These are phyloP conservation scores for Chaetomiaceae sp. DNA, from an alignment of 2,329 filamentous ascomycete species.

Conservation along the genomic window DNA sequence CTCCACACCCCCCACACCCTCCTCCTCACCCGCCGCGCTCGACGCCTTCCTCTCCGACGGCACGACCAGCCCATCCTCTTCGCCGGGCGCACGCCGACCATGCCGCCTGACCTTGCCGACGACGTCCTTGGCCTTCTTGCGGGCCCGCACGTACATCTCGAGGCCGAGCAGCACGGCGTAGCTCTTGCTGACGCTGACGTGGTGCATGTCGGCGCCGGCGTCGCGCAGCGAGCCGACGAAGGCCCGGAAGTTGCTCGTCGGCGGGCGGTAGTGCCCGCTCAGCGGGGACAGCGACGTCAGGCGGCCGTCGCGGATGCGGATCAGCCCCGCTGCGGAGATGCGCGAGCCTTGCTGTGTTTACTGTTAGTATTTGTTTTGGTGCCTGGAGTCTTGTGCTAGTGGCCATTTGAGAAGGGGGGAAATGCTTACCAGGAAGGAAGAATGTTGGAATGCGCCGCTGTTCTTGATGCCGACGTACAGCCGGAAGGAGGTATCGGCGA, in stretches of 20 bases:
- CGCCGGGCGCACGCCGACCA: background rate
- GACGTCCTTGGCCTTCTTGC: constrained; percentile 16
- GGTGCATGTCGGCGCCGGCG: constrained; percentile 70
- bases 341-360: constrained; percentile 57
- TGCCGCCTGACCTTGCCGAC: constrained; percentile 12
- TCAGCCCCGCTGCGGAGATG: constrained; percentile 75
- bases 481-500: constrained; percentile 76
- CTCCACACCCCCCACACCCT: too few relatives aligned
- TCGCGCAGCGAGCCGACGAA: constrained; percentile 70
- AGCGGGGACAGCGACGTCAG: constrained; percentile 65
- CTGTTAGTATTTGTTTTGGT: too few relatives aligned
- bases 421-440: constrained; percentile 58
- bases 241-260: constrained; percentile 73
- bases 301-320: constrained; percentile 77
- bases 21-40: background rate
- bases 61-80: background rate
- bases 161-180: constrained; percentile 79
- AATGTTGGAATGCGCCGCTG: constrained; percentile 83
- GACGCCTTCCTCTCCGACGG: background rate
- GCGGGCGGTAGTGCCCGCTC: constrained; percentile 79
- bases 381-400: too few relatives aligned
- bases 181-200: constrained; percentile 70
- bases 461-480: constrained; percentile 89
- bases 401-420: too few relatives aligned
- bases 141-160: constrained; percentile 57